Base-by-base conservation (phyloP, 139 green algal species). In the Volvox reticuliferus region DNA sequence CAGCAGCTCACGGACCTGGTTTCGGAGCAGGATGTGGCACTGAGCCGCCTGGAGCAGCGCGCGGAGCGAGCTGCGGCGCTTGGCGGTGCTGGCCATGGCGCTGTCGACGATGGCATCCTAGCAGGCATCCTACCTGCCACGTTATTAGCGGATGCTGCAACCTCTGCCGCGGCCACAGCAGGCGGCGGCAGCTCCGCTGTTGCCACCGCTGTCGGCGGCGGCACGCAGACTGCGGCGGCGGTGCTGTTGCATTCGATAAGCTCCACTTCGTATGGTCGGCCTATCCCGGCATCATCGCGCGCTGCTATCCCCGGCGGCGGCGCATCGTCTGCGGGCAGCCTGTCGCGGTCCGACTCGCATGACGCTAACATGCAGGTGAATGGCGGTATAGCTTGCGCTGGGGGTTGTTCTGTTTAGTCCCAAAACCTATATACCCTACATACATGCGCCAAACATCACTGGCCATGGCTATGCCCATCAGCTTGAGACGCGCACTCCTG, bases 1-100 rank as follows among this genome's bases (percentile, higher is more conserved):
- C 26, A 32, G 16, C 28, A 89, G 85, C 69, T 89, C 37, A 44
- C 81, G 17, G 85, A 82, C 37, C 37, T 89, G 44, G 85, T 82
- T 28, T 33, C 85, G 2, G 63, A 73, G 24, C 85, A 89, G 69
- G 85, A 89, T 26, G 69, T 73, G 44, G 85, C 85, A 1, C 37
- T 89, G 22, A 76, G 2, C 35, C 85, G 85, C 1, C 85, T 89
- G 69, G 85, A 89, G 69, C 1, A 30, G 26, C 69, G 55, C 18
- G 85, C 85, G 20, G 69, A 67, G 44, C 69, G 44, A 5, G 69
- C 85, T 12, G 37, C 37, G 14, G 69, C 37, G 32, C 30, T 82
- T n/a, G 69, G 9, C 28, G 71, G 71, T 30, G 71, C 26, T 30
- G 71, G 14, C 71, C 14, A 18, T 30, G 71, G 26, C 71, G 26